Conservation (phyloP, 495 filamentous ascomycete genomes). For the Xylaria intraflava region DNA sequence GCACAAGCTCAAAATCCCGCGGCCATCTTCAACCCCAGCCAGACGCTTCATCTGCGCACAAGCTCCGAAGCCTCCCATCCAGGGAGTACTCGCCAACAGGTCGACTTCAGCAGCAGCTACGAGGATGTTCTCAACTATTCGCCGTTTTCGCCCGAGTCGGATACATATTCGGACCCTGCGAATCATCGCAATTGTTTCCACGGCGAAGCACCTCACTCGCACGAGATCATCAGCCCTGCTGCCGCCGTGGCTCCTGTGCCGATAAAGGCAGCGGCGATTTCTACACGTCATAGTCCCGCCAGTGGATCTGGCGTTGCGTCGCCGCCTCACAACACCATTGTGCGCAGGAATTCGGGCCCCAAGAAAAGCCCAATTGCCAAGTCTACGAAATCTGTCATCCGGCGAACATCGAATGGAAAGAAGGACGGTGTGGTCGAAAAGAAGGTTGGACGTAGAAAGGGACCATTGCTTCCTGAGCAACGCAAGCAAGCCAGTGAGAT, state of each 20-base stretch:
- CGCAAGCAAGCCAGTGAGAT: constrained; percentile 92
- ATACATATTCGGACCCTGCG: constrained; percentile 47
- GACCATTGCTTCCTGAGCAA: constrained; percentile 85
- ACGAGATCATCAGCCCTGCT: constrained; percentile 57
- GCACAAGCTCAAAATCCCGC: constrained; percentile 41
- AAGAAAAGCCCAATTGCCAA: constrained; percentile 77
- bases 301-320: constrained; percentile 57
- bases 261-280: constrained; percentile 57
- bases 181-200: constrained; percentile 48
- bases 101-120: constrained; percentile 71
- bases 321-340: constrained; percentile 40
- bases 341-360: constrained; percentile 54
- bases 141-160: constrained; percentile 58
- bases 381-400: constrained; percentile 70
- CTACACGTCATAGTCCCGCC: constrained; percentile 48
- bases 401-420: constrained; percentile 68
- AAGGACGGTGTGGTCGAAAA: constrained; percentile 70
- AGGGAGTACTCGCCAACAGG: constrained; percentile 49
- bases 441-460: constrained; percentile 78
- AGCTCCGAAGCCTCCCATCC: constrained; percentile 80
- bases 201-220: constrained; percentile 39
- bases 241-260: constrained; percentile 61
- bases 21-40: constrained; percentile 78
- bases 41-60: constrained; percentile 77
- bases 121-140: constrained; percentile 77